Evolutionary conservation across 495 filamentous ascomycete genomes (phyloP).

Genomic region (Staphylotrichum longicolle): DNA sequence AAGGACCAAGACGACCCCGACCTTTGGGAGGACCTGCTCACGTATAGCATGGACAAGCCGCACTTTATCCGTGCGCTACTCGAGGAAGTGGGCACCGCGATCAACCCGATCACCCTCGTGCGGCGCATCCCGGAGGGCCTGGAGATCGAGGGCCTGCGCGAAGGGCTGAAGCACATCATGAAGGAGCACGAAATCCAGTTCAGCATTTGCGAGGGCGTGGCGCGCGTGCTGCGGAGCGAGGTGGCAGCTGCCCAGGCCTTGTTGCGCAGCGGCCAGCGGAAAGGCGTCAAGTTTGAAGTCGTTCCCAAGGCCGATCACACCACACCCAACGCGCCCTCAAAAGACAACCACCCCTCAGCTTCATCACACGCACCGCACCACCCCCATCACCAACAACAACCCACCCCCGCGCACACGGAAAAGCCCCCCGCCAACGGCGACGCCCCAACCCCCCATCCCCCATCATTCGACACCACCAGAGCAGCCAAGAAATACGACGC

Average conservation of each 20-base stretch:
- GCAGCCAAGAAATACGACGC: constrained; percentile 29
- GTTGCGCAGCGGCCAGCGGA: constrained; percentile 70
- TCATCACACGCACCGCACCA: not conserved
- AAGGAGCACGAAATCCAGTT: constrained; percentile 91
- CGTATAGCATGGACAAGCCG: constrained; percentile 96
- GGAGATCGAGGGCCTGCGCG: constrained; percentile 82
- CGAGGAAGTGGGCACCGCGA: constrained; percentile 88
- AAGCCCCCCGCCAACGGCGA: constrained; percentile 18
- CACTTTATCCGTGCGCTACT: constrained; percentile 88
- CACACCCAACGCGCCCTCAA: not conserved
- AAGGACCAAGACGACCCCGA: constrained; percentile 88
- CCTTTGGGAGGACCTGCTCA: constrained; percentile 90
- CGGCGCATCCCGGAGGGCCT: constrained; percentile 86
- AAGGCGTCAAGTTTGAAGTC: constrained; percentile 86
- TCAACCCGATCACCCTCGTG: constrained; percentile 86
- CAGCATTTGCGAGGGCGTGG: constrained; percentile 85
- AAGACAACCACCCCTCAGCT: constrained; percentile 23
- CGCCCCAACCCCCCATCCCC: constrained; percentile 13
- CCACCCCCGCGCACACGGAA: not conserved
- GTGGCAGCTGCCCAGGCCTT: constrained; percentile 78
- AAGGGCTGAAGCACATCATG: constrained; percentile 80
- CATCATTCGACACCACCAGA: not conserved
- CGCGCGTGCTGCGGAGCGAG: constrained; percentile 80
- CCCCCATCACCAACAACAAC: not conserved
- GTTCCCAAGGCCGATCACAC: constrained; percentile 34